Evolutionary conservation across 2,329 filamentous ascomycete genomes (phyloP).

Genomic region (Fusarium nelsonii): DNA sequence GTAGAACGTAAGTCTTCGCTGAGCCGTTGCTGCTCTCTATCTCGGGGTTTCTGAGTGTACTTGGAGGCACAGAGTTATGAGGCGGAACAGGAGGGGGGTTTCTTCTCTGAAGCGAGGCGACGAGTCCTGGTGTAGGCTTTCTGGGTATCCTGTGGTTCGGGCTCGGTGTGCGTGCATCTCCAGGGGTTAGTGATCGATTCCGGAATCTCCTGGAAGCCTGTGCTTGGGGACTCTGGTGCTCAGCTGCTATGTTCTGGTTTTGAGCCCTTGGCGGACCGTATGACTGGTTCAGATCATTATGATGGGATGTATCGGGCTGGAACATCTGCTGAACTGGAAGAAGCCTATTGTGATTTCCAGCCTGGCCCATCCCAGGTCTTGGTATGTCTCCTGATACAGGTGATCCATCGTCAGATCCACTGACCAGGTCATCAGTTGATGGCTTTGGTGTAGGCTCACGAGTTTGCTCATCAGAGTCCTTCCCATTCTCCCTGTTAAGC

Average conservation of each 20-base stretch:
- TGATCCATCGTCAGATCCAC: no score
- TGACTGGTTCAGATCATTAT: no score
- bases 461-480: background rate
- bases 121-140: background rate
- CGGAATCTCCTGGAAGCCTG: background rate
- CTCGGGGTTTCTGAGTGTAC: background rate
- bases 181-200: no score
- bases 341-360: background rate
- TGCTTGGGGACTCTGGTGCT: background rate
- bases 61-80: no score
- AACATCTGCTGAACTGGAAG: background rate
- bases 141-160: no score
- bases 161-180: background rate
- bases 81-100: background rate
- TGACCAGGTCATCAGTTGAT: no score
- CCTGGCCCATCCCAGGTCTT: background rate
- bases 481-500: background rate
- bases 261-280: fast-evolving
- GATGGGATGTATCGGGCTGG: background rate
- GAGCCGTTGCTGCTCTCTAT: background rate
- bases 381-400: no score
- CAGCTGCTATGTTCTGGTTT: background rate
- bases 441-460: background rate
- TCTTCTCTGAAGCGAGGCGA: fast-evolving
- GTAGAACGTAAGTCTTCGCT: background rate